phyloP scores from a whole-genome alignment of 2,329 filamentous ascomycete genomes.

The Fusarium newnesense region DNA sequence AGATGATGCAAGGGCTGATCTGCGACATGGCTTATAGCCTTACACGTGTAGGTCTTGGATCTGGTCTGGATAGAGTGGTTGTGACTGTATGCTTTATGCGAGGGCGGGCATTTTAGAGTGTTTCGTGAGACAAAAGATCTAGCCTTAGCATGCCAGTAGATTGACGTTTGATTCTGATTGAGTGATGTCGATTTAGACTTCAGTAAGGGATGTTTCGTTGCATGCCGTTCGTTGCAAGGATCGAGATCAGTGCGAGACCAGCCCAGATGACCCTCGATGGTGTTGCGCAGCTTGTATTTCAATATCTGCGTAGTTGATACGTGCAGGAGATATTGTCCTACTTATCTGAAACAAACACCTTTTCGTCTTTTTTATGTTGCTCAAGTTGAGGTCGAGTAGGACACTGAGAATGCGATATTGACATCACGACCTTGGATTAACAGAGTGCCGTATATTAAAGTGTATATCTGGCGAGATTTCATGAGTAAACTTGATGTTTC shows the following conservation, averaged over 20 bases:
- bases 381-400: neutral
- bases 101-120: conserved; percentile 6
- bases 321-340: too few relatives aligned
- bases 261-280: neutral
- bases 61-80: conserved; percentile 5
- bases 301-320: neutral
- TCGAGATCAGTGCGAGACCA: conserved; percentile 15
- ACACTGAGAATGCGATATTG: neutral
- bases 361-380: neutral
- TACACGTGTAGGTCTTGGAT: conserved; percentile 15
- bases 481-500: neutral
- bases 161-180: neutral
- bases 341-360: neutral
- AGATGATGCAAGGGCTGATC: conserved; percentile 10
- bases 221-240: conserved; percentile 23
- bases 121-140: neutral
- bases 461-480: neutral
- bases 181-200: neutral
- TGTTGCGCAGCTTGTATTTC: neutral
- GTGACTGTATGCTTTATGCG: conserved; percentile 5
- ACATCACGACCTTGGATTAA: neutral
- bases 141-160: conserved; percentile 9
- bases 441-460: too few relatives aligned
- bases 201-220: conserved; percentile 10
- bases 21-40: conserved; percentile 18